Evolutionary conservation across 768 basidiomycete genomes (phyloP).

Genomic region (Coprinopsis marcescibilis): DNA sequence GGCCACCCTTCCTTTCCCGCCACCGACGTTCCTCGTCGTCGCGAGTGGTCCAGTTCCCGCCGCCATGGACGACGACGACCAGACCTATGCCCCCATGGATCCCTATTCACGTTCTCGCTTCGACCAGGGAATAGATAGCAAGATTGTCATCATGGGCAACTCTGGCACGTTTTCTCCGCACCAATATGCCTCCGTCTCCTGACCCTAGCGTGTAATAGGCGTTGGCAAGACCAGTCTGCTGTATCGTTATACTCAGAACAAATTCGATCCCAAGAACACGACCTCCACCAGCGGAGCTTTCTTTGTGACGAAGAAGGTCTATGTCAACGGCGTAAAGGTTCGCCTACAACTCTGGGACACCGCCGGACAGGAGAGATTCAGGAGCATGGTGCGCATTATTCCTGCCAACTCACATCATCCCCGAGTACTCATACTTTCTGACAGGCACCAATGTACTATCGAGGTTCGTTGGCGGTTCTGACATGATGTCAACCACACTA

Average conservation of each 20-base stretch:
- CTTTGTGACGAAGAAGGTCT: slow-evolving; percentile 90
- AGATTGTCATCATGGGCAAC: slow-evolving; percentile 95
- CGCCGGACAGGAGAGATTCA: slow-evolving; percentile 89
- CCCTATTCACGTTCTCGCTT: slow-evolving; percentile 64
- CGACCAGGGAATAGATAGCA: slow-evolving; percentile 86
- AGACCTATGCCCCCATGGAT: slow-evolving; percentile 41
- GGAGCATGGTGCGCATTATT: slow-evolving; percentile 66
- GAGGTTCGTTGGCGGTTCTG: slow-evolving; percentile 35
- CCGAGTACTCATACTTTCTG: slow-evolving; percentile 14
- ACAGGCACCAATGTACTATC: slow-evolving; percentile 95
- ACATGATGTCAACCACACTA: slow-evolving; percentile 14
- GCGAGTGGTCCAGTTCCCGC: slow-evolving; percentile 15
- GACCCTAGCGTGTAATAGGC: slow-evolving; percentile 36
- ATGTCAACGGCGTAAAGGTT: slow-evolving; percentile 80
- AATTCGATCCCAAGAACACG: slow-evolving; percentile 82
- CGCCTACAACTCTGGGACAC: slow-evolving; percentile 90
- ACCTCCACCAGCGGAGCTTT: slow-evolving; percentile 90
- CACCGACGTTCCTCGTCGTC: slow-evolving; percentile 13
- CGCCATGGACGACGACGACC: slow-evolving; percentile 42
- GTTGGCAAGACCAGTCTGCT: slow-evolving; percentile 92
- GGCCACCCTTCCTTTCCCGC: slow-evolving; percentile 22
- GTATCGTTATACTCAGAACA: slow-evolving; percentile 86
- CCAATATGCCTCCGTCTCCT: slow-evolving; percentile 3
- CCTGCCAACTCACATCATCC: slow-evolving; percentile 12
- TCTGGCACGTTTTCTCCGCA: slow-evolving; percentile 29